These are phyloP conservation scores for Nicotiana paniculata DNA, from an alignment of 257 asterid genomes.

Conservation along the genomic window DNA sequence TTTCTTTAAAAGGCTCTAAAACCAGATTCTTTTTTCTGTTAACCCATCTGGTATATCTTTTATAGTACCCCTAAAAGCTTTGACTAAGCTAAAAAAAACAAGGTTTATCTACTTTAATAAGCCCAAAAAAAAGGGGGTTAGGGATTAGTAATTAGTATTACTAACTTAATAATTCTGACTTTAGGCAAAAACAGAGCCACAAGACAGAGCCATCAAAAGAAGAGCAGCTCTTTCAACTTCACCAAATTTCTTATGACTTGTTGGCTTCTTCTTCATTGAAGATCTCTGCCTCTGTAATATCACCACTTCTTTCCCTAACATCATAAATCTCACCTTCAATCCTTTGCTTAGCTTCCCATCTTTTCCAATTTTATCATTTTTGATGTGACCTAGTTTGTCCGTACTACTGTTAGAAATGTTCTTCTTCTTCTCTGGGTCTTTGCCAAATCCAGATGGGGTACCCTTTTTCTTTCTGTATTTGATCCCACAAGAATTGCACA, in stretches of 20 bases:
- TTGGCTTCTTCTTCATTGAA: constrained; percentile 16
- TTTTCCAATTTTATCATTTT: constrained; percentile 23
- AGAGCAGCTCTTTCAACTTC: constrained; percentile 70
- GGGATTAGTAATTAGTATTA: not conserved
- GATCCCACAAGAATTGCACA: constrained; percentile 81
- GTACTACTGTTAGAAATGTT: not conserved
- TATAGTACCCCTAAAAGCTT: not conserved
- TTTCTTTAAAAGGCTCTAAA: not conserved
- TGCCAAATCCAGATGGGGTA: not conserved
- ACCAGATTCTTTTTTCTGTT: not conserved
- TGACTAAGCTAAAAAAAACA: not conserved
- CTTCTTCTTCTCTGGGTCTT: constrained; percentile 11
- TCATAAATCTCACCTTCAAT: constrained; percentile 35
- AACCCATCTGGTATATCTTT: not conserved
- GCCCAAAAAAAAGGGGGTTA: not conserved
- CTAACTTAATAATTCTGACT: not conserved
- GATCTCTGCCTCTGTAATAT: constrained; percentile 26
- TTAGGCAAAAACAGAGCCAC: constrained; percentile 55
- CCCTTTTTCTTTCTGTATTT: constrained; percentile 45
- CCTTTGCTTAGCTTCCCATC: constrained; percentile 14
- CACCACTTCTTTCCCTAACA: constrained; percentile 32
- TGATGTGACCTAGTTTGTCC: not conserved
- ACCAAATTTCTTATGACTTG: constrained; percentile 13
- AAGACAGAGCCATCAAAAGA: constrained; percentile 64
- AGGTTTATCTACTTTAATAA: not conserved